Conservation (phyloP, 2,329 filamentous ascomycete species). For the Apiospora koreana region DNA sequence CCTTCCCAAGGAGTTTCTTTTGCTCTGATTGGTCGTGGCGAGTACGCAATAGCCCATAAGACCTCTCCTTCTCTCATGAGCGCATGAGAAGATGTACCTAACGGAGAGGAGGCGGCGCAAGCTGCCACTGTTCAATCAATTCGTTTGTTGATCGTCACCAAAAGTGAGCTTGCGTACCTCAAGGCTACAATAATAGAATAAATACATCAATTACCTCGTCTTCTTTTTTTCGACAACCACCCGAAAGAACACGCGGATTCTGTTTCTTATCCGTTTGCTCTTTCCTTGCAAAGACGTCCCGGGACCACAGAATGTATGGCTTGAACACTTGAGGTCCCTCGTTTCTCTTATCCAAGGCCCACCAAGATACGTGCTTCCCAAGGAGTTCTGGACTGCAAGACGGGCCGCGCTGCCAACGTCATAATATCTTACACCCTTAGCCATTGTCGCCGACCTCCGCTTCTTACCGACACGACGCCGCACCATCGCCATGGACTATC, state of each 20-base stretch:
- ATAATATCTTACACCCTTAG: conserved; percentile 11
- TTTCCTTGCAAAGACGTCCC: not conserved
- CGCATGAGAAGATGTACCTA: not conserved
- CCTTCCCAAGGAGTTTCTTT: not conserved
- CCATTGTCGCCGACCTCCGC: conserved; percentile 12
- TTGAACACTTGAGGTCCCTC: not conserved
- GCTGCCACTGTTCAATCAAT: not conserved
- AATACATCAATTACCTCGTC: no score
- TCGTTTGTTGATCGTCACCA: not conserved
- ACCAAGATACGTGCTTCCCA: not conserved
- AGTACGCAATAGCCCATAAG: not conserved
- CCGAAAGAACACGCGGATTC: not conserved
- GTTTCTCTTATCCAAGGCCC: conserved; percentile 4
- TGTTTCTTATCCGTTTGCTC: not conserved
- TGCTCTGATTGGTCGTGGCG: not conserved
- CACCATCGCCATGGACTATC: conserved; percentile 55
- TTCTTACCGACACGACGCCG: not conserved
- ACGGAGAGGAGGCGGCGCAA: conserved; percentile 7
- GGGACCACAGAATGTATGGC: not conserved
- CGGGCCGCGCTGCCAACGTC: conserved; percentile 12
- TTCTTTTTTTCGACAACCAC: not conserved
- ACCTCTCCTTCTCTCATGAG: not conserved
- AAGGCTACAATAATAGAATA: not conserved
- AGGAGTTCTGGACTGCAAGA: not conserved
- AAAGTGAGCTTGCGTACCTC: not conserved